Evolutionary conservation across 1,139 yeast species (phyloP), one percentile per base, ranked within the genome.

Genomic region (Zygosaccharomyces sapae): DNA sequence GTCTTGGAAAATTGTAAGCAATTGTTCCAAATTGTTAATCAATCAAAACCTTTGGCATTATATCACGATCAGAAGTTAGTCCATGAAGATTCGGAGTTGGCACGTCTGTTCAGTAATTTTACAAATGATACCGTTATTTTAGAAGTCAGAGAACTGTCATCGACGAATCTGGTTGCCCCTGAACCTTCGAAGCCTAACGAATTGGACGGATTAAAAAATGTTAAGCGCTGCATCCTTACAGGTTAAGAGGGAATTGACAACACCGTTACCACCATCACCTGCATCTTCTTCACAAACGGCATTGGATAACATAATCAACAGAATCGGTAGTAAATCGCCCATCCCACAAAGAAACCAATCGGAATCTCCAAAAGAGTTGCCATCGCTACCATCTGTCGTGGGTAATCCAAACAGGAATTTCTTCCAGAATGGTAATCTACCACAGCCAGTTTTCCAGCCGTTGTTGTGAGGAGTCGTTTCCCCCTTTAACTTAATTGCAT

Each of bases 361-460:
- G 25, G 42, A 33, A 31, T 29, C 24, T 16, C 41, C 19, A 16
- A 34, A 43, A 12, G 43, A 34, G 9, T 34, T 43, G 22, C 50
- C 46, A 38, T 46, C 48, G 13, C 45, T 38, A 33, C 47, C 41
- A 22, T 25, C 43, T 10, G 22, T 27, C 30, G 22, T 43, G 29
- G 41, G 44, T 16, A 22, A 47, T 13, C 41, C 46, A 7, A 33
- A 44, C 8, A 60, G 56, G 36, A 48, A 50, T 16, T 52, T 56
- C 6, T 61, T 62, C 42, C 55, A 53, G 36, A 56, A 60, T 46
- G 58, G 59, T 10, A 59, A 55, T 27, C 45, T 61, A 36, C 65
- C 67, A 6, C 63, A 59, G 45, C 66, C 66, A 34, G 58, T 60
- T n/a, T 58, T 55, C 49, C 66, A 63, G 40, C 67, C 65, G 35